Percentiles rank a stretch among this genome's conserved stretches.
phyloP scores from a whole-genome alignment of 1,139 yeast genomes.

The Sugiyamaella grinbergsii region DNA sequence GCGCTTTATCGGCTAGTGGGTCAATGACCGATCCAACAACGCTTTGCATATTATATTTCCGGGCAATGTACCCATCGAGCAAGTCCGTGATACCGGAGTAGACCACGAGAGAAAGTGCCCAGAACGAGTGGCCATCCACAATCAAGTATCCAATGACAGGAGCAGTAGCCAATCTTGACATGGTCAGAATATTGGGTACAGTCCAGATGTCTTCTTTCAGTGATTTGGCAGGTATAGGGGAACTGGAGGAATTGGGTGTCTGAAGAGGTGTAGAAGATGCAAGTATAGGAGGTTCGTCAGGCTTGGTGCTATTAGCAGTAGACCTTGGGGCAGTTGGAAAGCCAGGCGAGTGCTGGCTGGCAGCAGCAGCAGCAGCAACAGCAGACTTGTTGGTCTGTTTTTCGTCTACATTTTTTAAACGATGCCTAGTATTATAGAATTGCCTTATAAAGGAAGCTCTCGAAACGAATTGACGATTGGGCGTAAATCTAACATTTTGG shows the following conservation, averaged over 20 bases:
- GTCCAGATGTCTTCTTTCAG: constrained; percentile 64
- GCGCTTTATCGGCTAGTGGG: constrained; percentile 91
- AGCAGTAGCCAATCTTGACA: constrained; percentile 73
- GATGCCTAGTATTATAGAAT: not conserved
- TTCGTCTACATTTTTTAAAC: too few species aligned
- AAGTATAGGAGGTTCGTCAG: not conserved
- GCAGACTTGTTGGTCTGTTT: too few species aligned
- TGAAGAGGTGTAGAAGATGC: not conserved
- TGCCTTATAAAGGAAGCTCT: not conserved
- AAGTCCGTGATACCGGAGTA: constrained; percentile 91
- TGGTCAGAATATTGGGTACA: constrained; percentile 80
- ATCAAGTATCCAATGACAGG: constrained; percentile 84
- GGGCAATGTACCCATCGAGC: constrained; percentile 87
- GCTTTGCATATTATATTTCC: constrained; percentile 73
- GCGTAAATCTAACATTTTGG: too few species aligned
- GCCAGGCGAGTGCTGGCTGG: too few species aligned
- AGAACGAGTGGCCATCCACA: constrained; percentile 57
- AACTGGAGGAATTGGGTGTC: not conserved
- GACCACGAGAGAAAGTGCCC: constrained; percentile 72
- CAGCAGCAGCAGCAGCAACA: too few species aligned
- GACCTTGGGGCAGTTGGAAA: too few species aligned
- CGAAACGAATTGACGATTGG: not conserved
- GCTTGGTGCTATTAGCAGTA: too few species aligned
- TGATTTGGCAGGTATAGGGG: constrained; percentile 2
- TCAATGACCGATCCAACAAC: constrained; percentile 89